Conservation (phyloP, 202 grass and related monocot genomes). For the Cymbopogon flexuosus region DNA sequence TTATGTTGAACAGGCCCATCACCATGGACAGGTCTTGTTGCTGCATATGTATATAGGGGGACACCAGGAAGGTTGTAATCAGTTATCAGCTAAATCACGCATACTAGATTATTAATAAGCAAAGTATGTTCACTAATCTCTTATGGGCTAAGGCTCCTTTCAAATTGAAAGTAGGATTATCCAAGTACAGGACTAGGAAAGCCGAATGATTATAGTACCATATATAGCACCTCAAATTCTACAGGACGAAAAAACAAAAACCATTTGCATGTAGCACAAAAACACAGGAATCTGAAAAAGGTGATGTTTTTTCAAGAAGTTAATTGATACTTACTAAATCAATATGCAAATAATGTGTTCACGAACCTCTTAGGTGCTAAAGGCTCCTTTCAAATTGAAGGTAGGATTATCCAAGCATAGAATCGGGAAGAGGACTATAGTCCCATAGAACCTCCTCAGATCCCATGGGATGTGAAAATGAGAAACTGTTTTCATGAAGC, state of each 20-base stretch:
- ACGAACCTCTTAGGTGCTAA: background rate
- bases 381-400: background rate
- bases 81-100: too few species aligned
- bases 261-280: background rate
- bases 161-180: background rate
- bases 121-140: background rate
- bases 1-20: constrained; percentile 54
- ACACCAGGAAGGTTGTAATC: background rate
- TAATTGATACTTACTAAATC: background rate
- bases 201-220: too few species aligned
- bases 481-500: background rate
- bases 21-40: constrained; percentile 44
- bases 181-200: background rate
- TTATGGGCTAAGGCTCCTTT: background rate
- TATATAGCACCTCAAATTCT: too few species aligned
- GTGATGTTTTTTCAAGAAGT: background rate
- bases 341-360: background rate
- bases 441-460: background rate
- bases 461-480: background rate
- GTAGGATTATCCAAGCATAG: background rate
- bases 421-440: background rate
- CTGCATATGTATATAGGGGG: background rate
- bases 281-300: too few species aligned
- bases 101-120: background rate
- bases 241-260: background rate